Conservation (phyloP, 2,329 filamentous ascomycete species). For the Alternaria sp. region DNA sequence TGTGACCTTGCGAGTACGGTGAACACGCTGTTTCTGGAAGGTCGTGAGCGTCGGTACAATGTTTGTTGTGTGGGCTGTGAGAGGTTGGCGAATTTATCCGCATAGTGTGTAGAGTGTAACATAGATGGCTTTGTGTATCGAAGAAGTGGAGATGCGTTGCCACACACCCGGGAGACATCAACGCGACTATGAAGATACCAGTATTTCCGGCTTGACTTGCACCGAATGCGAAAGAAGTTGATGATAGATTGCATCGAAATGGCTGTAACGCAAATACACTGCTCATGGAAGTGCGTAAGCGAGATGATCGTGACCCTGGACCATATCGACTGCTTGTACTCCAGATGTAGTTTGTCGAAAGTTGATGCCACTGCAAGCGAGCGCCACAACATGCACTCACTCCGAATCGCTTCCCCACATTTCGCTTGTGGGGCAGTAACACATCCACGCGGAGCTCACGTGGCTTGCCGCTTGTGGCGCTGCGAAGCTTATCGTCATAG, state of each 20-base stretch:
- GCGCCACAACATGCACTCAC: slow-evolving; percentile 4
- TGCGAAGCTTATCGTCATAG: background rate
- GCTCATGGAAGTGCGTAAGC: background rate
- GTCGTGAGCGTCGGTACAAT: slow-evolving; percentile 18
- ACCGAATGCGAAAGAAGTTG: background rate
- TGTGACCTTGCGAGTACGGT: slow-evolving; percentile 24
- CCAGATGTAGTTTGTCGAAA: background rate
- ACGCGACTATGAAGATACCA: background rate
- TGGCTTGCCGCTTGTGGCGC: slow-evolving; percentile 6
- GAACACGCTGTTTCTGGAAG: slow-evolving; percentile 33
- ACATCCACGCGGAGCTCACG: slow-evolving; percentile 5
- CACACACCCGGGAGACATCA: slow-evolving; percentile 8
- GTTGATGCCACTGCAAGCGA: background rate
- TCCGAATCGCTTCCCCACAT: slow-evolving; percentile 22
- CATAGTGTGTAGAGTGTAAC: slow-evolving; percentile 35
- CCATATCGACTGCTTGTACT: background rate
- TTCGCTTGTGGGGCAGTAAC: slow-evolving; percentile 12
- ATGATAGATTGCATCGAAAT: background rate
- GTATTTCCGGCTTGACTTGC: background rate
- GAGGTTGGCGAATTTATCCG: slow-evolving; percentile 42
- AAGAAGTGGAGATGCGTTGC: slow-evolving; percentile 15
- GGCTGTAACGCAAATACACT: background rate
- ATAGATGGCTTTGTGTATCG: slow-evolving; percentile 36
- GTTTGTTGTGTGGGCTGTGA: slow-evolving; percentile 26
- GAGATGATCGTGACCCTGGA: background rate